Conservation (phyloP, 2,329 filamentous ascomycete species). For the Aureobasidium leucospermi region DNA sequence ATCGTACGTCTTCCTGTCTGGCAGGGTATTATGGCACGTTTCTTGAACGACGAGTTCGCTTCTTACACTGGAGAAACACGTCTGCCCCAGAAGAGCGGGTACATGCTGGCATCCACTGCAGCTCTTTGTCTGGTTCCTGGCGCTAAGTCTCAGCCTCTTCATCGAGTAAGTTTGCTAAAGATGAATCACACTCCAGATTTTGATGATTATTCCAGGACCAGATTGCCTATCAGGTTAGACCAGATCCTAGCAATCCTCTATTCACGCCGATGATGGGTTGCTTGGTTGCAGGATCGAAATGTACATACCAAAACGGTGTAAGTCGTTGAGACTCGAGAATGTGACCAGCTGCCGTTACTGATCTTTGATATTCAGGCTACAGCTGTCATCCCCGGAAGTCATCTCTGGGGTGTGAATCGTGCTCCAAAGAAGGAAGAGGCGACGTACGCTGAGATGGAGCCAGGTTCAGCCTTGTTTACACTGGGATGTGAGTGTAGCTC, state of each 20-base stretch:
- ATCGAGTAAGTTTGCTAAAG: neutral
- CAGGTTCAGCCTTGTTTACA: neutral
- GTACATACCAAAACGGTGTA: constrained; percentile 4
- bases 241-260: neutral
- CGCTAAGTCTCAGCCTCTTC: neutral
- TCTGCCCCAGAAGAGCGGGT: neutral
- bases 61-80: neutral
- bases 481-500: neutral
- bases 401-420: neutral
- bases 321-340: neutral
- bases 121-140: neutral
- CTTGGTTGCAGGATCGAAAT: neutral
- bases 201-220: neutral
- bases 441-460: constrained; percentile 1
- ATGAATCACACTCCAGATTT: too few relatives aligned
- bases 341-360: neutral
- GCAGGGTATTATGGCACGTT: neutral
- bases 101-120: constrained; percentile 3
- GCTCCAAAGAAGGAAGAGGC: neutral
- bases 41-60: constrained; percentile 4
- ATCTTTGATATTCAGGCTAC: neutral
- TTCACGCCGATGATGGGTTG: constrained; percentile 3
- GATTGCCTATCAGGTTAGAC: neutral
- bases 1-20: neutral
- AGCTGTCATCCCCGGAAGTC: constrained; percentile 1